These are phyloP conservation scores for Melaleuca alternifolia DNA, from an alignment of 345 rosid genomes.

Conservation along the genomic window DNA sequence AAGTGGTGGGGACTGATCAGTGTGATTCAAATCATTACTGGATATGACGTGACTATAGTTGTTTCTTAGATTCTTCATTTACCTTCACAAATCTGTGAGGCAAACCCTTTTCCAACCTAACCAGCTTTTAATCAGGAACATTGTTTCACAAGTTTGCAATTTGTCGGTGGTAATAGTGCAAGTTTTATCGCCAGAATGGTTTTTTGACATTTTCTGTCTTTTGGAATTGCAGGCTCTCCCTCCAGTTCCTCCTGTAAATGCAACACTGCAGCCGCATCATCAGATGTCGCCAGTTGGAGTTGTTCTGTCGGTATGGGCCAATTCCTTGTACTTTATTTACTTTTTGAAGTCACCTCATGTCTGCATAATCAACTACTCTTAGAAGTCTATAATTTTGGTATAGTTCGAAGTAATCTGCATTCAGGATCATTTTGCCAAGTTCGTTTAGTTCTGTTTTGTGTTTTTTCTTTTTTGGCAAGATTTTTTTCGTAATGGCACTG, in stretches of 20 bases:
- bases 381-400: neutral
- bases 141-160: neutral
- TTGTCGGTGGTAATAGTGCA: neutral
- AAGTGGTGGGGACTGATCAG: neutral
- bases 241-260: conserved; percentile 64
- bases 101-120: neutral
- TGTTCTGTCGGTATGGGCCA: conserved; percentile 53
- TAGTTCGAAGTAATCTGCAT: neutral
- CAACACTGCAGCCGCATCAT: conserved; percentile 55
- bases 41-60: neutral
- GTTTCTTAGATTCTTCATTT: neutral
- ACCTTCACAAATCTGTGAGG: neutral
- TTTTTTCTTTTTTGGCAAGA: neutral
- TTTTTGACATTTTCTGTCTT: neutral
- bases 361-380: neutral
- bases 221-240: conserved; percentile 53
- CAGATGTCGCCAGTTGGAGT: conserved; percentile 67
- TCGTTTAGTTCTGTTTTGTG: neutral
- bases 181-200: neutral
- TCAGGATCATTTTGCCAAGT: neutral
- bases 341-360: neutral
- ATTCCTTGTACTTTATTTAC: neutral
- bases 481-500: neutral
- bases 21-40: neutral
- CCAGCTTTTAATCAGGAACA: neutral